phyloP scores from a whole-genome alignment of 2,329 filamentous ascomycete genomes.

The Davidsoniella eucalypti region DNA sequence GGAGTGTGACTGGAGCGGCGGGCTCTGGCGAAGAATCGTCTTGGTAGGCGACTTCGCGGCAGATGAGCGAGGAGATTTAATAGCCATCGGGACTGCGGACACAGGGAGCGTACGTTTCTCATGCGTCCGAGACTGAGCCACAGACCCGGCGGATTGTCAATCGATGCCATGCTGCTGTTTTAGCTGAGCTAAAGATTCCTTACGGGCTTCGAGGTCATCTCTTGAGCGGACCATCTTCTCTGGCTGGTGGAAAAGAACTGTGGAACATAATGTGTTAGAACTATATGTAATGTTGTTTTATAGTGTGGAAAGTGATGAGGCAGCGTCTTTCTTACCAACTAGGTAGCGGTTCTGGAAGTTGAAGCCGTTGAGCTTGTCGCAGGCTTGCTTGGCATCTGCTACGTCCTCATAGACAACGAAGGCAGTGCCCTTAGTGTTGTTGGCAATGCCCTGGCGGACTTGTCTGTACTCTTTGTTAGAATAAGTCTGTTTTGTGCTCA shows the following conservation, averaged over 20 bases:
- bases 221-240: conserved; percentile 63
- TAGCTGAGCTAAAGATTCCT: conserved; percentile 94
- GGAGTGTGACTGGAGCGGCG: conserved; percentile 6
- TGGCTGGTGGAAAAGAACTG: conserved; percentile 48
- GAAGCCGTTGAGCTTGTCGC: conserved; percentile 99
- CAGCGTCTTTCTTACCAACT: conserved; percentile 51
- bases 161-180: conserved; percentile 98
- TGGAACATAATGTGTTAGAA: not conserved
- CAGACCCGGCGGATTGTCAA: conserved; percentile 69
- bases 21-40: conserved; percentile 12
- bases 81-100: conserved; percentile 12
- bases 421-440: conserved; percentile 93
- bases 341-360: conserved; percentile 99
- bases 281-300: too few relatives aligned
- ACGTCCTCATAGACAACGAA: conserved; percentile 99
- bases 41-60: conserved; percentile 10
- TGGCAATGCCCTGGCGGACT: conserved; percentile 95
- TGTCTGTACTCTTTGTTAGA: conserved; percentile 41
- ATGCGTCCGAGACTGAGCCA: conserved; percentile 25
- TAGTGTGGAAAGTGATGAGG: not conserved
- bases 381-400: conserved; percentile 94
- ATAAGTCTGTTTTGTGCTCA: too few relatives aligned
- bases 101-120: conserved; percentile 13
- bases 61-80: conserved; percentile 12
- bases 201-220: conserved; percentile 84